These are phyloP conservation scores for Chaetomiaceae sp. DNA, from an alignment of 2,329 filamentous ascomycete species.

Conservation along the genomic window DNA sequence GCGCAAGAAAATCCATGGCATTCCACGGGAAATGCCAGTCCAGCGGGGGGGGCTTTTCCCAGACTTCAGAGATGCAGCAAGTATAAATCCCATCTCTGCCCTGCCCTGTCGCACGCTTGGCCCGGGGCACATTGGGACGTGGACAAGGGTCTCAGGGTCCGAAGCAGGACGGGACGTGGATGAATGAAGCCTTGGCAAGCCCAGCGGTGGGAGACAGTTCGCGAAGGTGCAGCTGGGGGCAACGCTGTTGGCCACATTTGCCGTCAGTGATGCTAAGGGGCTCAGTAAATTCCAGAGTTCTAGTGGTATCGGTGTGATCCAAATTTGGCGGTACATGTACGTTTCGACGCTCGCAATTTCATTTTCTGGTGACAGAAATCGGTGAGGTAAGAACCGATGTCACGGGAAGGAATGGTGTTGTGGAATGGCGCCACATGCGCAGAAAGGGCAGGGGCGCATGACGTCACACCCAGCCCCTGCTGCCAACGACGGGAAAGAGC, in stretches of 20 bases:
- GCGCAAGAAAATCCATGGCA: background rate
- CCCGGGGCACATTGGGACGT: too few species aligned
- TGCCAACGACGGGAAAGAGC: background rate
- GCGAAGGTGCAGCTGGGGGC: too few species aligned
- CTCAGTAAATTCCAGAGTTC: too few species aligned
- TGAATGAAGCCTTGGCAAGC: too few species aligned
- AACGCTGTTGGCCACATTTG: too few species aligned
- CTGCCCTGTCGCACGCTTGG: background rate
- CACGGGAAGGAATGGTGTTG: slow-evolving; percentile 1
- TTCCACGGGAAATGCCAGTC: background rate
- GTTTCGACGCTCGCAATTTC: background rate
- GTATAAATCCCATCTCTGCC: background rate
- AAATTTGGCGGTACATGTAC: too few species aligned
- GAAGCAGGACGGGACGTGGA: too few species aligned
- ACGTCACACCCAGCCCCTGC: background rate
- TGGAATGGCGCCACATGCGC: background rate
- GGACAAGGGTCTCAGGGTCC: too few species aligned
- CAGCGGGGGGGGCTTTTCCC: background rate
- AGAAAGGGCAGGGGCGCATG: background rate
- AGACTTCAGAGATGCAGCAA: background rate
- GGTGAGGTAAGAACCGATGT: background rate
- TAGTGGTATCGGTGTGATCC: too few species aligned
- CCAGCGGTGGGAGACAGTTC: too few species aligned
- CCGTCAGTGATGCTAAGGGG: too few species aligned
- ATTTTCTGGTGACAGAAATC: too few species aligned